These are phyloP conservation scores for Ascochyta lentis DNA, from an alignment of 2,329 filamentous ascomycete genomes.

Conservation along the genomic window DNA sequence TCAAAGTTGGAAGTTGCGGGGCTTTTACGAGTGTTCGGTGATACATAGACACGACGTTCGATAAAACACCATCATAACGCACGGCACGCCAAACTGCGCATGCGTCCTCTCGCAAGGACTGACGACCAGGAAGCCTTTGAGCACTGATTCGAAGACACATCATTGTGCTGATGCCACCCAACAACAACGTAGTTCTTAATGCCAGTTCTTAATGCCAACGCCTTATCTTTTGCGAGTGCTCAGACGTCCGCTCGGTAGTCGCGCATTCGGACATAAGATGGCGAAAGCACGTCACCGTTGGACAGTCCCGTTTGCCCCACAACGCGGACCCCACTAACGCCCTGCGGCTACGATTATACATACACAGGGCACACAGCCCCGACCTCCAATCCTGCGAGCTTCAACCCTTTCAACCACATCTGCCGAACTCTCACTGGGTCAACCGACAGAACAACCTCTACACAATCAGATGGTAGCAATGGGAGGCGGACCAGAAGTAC, in stretches of 20 bases:
- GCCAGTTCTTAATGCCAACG: neutral
- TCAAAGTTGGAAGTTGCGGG: no score
- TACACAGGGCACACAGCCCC: neutral
- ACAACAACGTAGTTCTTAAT: neutral
- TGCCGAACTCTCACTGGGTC: neutral
- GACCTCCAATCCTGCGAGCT: neutral
- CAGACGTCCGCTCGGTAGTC: slow-evolving; percentile 3
- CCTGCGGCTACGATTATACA: neutral
- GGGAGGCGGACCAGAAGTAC: slow-evolving; percentile 52
- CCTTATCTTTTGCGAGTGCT: neutral
- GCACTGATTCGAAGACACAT: no score
- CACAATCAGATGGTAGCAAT: slow-evolving; percentile 45
- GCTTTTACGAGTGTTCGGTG: no score
- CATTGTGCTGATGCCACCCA: neutral
- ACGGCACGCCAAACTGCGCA: no score
- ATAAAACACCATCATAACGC: no score
- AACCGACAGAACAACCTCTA: neutral
- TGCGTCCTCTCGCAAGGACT: no score
- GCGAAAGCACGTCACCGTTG: slow-evolving; percentile 14
- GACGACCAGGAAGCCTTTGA: no score
- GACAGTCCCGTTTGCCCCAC: slow-evolving; percentile 1
- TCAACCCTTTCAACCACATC: neutral
- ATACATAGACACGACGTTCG: no score
- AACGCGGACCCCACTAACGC: slow-evolving; percentile 1
- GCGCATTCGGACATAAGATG: slow-evolving; percentile 8